Evolutionary conservation across 1,284 basidiomycete species (phyloP).

Genomic region (Cryptococcus jaspeensis): DNA sequence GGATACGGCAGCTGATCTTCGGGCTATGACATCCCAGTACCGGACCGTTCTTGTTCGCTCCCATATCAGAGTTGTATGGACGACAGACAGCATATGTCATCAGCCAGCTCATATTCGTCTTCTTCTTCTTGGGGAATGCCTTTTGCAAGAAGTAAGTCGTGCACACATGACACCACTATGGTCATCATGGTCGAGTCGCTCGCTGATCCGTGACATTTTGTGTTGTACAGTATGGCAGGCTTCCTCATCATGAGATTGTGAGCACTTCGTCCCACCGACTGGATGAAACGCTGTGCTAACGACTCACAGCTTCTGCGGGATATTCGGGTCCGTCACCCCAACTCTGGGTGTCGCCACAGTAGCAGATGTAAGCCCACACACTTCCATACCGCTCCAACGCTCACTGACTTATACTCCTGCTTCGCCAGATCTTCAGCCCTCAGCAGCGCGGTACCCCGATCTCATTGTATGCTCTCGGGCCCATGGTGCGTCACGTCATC

Average conservation of each 20-base stretch:
- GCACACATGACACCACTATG: no score
- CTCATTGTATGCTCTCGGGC: slow-evolving; percentile 47
- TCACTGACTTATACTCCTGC: not conserved
- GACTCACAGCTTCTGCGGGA: slow-evolving; percentile 37
- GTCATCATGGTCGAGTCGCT: not conserved
- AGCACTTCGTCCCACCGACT: no score
- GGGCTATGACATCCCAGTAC: no score
- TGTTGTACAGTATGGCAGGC: slow-evolving; percentile 31
- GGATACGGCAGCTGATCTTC: no score
- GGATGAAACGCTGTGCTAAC: no score
- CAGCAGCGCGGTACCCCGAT: slow-evolving; percentile 45
- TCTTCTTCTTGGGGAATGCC: slow-evolving; percentile 44
- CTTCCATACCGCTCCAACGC: not conserved
- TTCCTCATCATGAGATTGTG: slow-evolving; percentile 46
- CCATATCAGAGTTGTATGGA: slow-evolving; percentile 53
- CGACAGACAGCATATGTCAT: slow-evolving; percentile 49
- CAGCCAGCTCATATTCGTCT: slow-evolving; percentile 35
- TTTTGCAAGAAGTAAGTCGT: slow-evolving; percentile 43
- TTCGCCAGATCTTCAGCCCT: slow-evolving; percentile 39
- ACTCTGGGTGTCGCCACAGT: slow-evolving; percentile 49
- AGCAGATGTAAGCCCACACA: slow-evolving; percentile 39
- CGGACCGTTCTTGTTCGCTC: slow-evolving; percentile 55
- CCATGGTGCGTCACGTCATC: slow-evolving; percentile 30
- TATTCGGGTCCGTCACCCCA: slow-evolving; percentile 45
- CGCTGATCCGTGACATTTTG: not conserved